These are phyloP conservation scores for Trifolium repens DNA, from an alignment of 306 rosid genomes.

Conservation along the genomic window DNA sequence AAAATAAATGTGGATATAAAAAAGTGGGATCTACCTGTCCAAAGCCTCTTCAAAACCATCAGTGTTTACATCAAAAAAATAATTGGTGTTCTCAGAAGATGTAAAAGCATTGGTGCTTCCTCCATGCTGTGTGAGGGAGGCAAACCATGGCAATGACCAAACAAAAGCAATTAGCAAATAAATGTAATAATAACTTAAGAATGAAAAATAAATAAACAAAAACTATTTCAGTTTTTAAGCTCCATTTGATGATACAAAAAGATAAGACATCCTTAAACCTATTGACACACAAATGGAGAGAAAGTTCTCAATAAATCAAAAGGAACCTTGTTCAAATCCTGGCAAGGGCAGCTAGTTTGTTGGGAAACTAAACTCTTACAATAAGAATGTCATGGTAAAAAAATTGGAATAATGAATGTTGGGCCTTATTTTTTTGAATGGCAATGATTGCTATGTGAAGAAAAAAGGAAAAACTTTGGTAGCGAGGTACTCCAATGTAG, in stretches of 20 bases:
- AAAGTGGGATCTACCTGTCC: slow-evolving; percentile 69
- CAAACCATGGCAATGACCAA: slow-evolving; percentile 25
- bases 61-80: slow-evolving; percentile 71
- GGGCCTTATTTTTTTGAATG: neutral
- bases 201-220: neutral
- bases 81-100: slow-evolving; percentile 73
- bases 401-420: neutral
- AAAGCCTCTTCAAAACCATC: slow-evolving; percentile 94
- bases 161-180: slow-evolving; percentile 37
- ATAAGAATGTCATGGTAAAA: slow-evolving; percentile 3
- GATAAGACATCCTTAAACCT: neutral
- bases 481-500: neutral
- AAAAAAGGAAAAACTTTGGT: neutral
- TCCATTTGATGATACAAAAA: slow-evolving; percentile 19
- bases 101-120: slow-evolving; percentile 92
- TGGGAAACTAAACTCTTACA: slow-evolving; percentile 4
- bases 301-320: slow-evolving; percentile 15
- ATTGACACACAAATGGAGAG: neutral
- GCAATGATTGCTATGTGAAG: neutral
- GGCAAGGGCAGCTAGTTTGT: neutral
- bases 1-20: slow-evolving; percentile 20
- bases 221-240: slow-evolving; percentile 16
- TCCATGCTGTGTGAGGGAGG: slow-evolving; percentile 67
- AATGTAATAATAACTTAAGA: neutral
- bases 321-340: slow-evolving; percentile 17